A percentile compares a stretch with the other conserved stretches of the same genome.
Conservation (phyloP, 371 early-diverging fungal species). For the Encephalitozoon cuniculi region DNA sequence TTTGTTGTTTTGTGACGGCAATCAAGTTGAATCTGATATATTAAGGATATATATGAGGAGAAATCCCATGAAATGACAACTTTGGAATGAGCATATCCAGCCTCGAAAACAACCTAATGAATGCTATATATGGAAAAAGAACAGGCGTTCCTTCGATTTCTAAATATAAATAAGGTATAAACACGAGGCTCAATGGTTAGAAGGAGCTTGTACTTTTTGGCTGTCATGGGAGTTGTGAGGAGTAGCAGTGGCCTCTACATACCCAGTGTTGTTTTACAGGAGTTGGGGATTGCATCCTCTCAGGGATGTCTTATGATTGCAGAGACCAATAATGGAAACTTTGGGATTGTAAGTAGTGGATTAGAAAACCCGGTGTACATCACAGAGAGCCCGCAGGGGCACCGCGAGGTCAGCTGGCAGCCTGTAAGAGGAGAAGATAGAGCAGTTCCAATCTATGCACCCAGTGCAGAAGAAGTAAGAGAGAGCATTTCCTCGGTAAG, state of each 20-base stretch:
- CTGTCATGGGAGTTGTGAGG: background rate
- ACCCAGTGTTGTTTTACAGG: background rate
- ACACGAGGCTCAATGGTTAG: background rate
- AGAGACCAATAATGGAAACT: background rate
- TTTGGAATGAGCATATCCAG: background rate
- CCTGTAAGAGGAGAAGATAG: no score
- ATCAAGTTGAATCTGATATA: background rate
- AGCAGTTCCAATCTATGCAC: background rate
- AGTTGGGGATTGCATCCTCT: background rate
- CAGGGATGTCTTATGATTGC: background rate
- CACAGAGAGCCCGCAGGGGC: background rate
- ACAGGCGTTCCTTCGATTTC: background rate
- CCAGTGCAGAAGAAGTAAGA: background rate
- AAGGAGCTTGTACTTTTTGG: background rate
- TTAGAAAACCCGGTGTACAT: background rate
- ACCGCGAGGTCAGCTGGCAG: background rate
- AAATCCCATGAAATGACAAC: background rate
- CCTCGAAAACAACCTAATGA: background rate
- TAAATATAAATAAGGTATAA: background rate
- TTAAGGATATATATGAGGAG: background rate
- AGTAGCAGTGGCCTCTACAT: background rate
- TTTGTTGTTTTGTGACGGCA: background rate
- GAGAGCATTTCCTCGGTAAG: background rate
- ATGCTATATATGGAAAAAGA: conserved; percentile 3
- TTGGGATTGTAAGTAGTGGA: background rate